Evolutionary conservation across 2,329 filamentous ascomycete species (phyloP).

Genomic region (Podosphaera fusca): DNA sequence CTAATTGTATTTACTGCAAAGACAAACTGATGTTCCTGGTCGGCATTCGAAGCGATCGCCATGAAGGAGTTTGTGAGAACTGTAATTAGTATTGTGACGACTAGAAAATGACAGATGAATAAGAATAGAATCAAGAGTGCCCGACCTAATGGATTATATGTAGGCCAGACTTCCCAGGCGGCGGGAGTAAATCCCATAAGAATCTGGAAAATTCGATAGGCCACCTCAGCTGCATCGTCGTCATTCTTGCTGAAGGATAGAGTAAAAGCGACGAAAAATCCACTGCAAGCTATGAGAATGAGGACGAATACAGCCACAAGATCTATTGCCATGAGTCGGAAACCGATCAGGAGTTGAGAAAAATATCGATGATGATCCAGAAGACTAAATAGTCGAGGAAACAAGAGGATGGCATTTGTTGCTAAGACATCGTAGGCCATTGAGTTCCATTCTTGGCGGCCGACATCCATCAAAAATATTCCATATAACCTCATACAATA

Average conservation of each 20-base stretch:
- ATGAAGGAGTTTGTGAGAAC: conserved; percentile 95
- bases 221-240: conserved; percentile 49
- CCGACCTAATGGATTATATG: conserved; percentile 59
- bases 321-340: conserved; percentile 82
- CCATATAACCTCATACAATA: conserved; percentile 78
- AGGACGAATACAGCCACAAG: conserved; percentile 64
- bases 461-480: conserved; percentile 54
- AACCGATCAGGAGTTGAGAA: conserved; percentile 80
- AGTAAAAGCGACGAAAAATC: conserved; percentile 88
- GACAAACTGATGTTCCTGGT: conserved; percentile 77
- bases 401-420: conserved; percentile 68
- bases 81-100: conserved; percentile 84
- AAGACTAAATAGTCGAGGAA: conserved; percentile 78
- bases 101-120: conserved; percentile 84
- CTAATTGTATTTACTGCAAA: conserved; percentile 95
- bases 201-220: conserved; percentile 80
- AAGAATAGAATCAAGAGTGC: conserved; percentile 58
- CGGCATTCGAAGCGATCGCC: conserved; percentile 79
- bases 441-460: conserved; percentile 45
- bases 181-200: conserved; percentile 91
- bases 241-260: conserved; percentile 49
- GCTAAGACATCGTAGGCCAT: conserved; percentile 89
- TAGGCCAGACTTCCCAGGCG: conserved; percentile 64
- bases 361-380: conserved; percentile 93
- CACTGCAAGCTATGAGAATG: conserved; percentile 71